Percentiles rank a stretch among this genome's conserved stretches.
Evolutionary conservation across 2,329 filamentous ascomycete genomes (phyloP).

Genomic region (Colletotrichum sp.): DNA sequence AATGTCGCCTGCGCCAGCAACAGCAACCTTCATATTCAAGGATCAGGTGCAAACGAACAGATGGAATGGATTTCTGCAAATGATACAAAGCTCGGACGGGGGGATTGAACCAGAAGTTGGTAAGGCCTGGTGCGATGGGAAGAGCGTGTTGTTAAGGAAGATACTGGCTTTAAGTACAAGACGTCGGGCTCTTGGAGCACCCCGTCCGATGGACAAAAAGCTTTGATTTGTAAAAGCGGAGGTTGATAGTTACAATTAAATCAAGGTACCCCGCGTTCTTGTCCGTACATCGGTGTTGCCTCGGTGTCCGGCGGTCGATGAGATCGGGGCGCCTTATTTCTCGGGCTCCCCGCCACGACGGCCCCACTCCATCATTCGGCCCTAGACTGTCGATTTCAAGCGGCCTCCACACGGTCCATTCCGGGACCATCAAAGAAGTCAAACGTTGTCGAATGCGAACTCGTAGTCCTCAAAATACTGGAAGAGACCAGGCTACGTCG

Average conservation of each 20-base stretch:
- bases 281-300: not conserved
- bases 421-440: not conserved
- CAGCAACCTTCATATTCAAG: not conserved
- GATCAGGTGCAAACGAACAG: rapidly evolving
- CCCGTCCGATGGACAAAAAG: not conserved
- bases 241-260: not conserved
- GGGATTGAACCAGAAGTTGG: not conserved
- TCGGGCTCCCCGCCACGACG: not conserved
- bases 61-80: rapidly evolving
- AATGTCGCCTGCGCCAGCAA: not conserved
- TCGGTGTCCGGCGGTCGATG: not conserved
- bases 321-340: not conserved
- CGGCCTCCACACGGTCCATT: not conserved
- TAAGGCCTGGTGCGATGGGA: not conserved
- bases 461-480: not conserved
- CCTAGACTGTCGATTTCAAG: not conserved
- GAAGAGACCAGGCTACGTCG: not conserved
- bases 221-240: not conserved
- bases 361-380: not conserved
- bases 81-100: not conserved
- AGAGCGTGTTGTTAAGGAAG: not conserved
- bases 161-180: not conserved
- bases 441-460: not conserved
- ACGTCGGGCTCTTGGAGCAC: not conserved
- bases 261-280: not conserved